Evolutionary conservation across 768 basidiomycete genomes (phyloP).

Genomic region (Fistulinella prunicolor): DNA sequence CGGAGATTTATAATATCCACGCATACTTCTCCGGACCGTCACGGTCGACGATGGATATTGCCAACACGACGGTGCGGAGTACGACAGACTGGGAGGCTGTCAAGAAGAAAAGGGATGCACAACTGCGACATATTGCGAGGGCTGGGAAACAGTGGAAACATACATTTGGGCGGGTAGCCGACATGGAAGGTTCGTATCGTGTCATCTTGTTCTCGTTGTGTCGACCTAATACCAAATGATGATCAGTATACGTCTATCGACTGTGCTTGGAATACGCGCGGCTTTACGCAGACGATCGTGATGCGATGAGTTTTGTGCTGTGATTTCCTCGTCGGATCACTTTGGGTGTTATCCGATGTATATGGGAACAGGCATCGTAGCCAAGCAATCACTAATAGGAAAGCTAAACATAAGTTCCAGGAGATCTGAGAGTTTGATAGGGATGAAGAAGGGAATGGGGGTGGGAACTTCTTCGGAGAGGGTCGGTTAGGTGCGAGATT

Average conservation of each 20-base stretch:
- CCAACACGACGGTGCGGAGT: slow-evolving; percentile 46
- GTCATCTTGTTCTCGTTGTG: not conserved
- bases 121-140: slow-evolving; percentile 77
- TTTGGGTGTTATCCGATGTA: too few relatives aligned
- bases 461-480: too few relatives aligned
- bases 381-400: too few relatives aligned
- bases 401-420: too few relatives aligned
- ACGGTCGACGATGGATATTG: slow-evolving; percentile 48
- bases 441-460: too few relatives aligned
- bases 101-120: slow-evolving; percentile 61
- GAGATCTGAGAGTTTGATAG: too few relatives aligned
- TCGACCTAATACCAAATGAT: not conserved
- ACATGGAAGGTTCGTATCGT: slow-evolving; percentile 83
- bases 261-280: slow-evolving; percentile 87
- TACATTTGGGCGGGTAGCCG: slow-evolving; percentile 76
- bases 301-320: slow-evolving; percentile 51
- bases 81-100: slow-evolving; percentile 30
- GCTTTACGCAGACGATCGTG: slow-evolving; percentile 81
- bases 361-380: too few relatives aligned
- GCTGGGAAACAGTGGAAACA: slow-evolving; percentile 94
- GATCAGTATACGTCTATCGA: slow-evolving; percentile 78
- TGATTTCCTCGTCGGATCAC: slow-evolving; percentile 4
- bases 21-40: slow-evolving; percentile 91
- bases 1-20: slow-evolving; percentile 91
- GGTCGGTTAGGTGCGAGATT: too few relatives aligned